Conservation (phyloP, 805 yeast species). For the Schwanniomyces vanrijiae region DNA sequence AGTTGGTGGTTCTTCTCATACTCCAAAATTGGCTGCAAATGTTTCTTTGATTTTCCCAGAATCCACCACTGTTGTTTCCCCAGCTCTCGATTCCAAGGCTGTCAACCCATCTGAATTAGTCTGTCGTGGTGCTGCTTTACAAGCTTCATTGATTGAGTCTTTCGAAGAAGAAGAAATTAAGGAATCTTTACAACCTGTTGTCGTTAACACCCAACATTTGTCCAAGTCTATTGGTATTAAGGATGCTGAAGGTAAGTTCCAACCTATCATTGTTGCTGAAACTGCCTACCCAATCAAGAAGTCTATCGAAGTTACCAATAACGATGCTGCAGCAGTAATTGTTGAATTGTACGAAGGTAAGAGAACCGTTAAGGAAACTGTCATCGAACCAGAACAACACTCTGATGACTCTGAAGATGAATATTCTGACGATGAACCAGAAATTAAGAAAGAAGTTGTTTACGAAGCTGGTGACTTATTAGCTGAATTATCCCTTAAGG, state of each 20-base stretch:
- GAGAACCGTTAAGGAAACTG: conserved; percentile 78
- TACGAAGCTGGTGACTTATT: conserved; percentile 71
- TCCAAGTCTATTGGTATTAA: conserved; percentile 82
- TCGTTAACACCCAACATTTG: conserved; percentile 85
- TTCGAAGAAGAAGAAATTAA: conserved; percentile 81
- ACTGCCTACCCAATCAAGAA: conserved; percentile 91
- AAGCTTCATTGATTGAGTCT: conserved; percentile 81
- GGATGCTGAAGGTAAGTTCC: conserved; percentile 68
- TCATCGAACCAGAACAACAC: conserved; percentile 64
- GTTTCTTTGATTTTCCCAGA: conserved; percentile 79
- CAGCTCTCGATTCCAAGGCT: conserved; percentile 74
- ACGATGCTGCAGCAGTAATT: conserved; percentile 56
- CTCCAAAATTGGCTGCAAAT: conserved; percentile 85
- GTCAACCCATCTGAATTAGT: conserved; percentile 85
- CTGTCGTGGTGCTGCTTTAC: conserved; percentile 95
- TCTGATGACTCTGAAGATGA: conserved; percentile 50
- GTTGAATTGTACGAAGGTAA: conserved; percentile 83
- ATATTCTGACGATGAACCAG: conserved; percentile 83
- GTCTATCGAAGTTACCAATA: conserved; percentile 61
- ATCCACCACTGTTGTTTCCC: conserved; percentile 70
- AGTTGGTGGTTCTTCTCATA: conserved; percentile 90
- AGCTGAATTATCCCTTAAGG: conserved; percentile 76
- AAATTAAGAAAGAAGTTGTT: conserved; percentile 71
- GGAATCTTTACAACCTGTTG: conserved; percentile 80
- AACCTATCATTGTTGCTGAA: conserved; percentile 73